Evolutionary conservation across 2,329 filamentous ascomycete genomes (phyloP), one percentile per base, ranked within the genome.

Genomic region (Colletotrichum sp.): DNA sequence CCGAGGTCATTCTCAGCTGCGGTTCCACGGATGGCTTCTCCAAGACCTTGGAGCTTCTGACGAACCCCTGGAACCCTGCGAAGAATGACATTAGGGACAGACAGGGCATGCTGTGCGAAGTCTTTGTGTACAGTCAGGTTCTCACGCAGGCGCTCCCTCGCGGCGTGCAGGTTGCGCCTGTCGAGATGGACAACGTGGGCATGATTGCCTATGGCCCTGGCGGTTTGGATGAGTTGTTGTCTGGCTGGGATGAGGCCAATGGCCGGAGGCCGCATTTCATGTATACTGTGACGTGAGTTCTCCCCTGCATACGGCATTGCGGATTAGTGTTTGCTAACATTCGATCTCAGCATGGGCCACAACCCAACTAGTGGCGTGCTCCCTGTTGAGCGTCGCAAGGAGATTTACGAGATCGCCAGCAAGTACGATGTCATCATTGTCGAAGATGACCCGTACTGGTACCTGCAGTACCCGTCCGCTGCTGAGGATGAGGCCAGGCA

Each of bases 361-460:
- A 98, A 98, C 83, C 96, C 96, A 3, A 98, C 95, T 0, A 93
- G 94, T 34, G 93, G 94, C 36, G 92, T 95, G 4, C 88, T 98
- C 3, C 93, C 94, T 4, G 83, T 97, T 12, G 86, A 93, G 80
- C 92, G 96, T 55, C 91, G 95, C 71, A 94, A 91, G 80, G 92
- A 96, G 68, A 90, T 98, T 32, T 98, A 98, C 82, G 91, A 90
- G 21, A 83, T 98, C 16, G 97, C 95, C 85, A 92, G 92, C 83
- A 91, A 94, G 82, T 98, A 95, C 86, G 96, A 98, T 84, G 91
- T 98, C 78, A 91, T 98, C 81, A 98, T 98, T 78, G 87, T 98
- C 77, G 96, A 99, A 84, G 96, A 99, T 80, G 96, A 98, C 78
- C 96, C 96, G 8, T 98, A 98, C 87, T 98, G 95, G 95, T 96